Evolutionary conservation across 2,329 filamentous ascomycete genomes (phyloP), one percentile per base, ranked within the genome.

Genomic region (Colletotrichum sp.): DNA sequence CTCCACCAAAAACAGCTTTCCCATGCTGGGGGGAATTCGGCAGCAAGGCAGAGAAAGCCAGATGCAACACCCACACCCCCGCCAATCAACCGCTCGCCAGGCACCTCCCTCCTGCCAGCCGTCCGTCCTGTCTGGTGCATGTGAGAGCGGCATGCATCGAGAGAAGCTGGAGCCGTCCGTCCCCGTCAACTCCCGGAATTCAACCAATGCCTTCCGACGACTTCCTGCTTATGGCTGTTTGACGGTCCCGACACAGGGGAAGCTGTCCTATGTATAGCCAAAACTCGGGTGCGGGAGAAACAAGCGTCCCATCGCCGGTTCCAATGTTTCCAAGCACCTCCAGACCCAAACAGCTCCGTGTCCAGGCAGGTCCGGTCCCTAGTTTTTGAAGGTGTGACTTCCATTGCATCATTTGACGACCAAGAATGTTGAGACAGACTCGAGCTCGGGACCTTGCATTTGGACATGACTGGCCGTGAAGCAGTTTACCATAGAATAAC

Each of bases 261-360:
- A 87, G 39, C 69, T 74, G 36, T 64, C 59, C 70, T 73, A 74
- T 69, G 39, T 74, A 73, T 73, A 76, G 74, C 74, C 70, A 76
- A 74, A 74, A 76, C 70, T 73, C 70, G 70, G 70, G 65, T 74
- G 73, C 36, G 65, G 65, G 34, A 74, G 48, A 76, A 69, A 74
- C 64, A 32, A 73, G 34, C 32, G 65, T 55, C 26, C 67, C 68
- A 74, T 71, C 36, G 48, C 36, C 39, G 60, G n/a, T 66, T 55
- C 48, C 34, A 55, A 30, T 60, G 24, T 36, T 66, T 52, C 63
- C 63, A 16, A 68, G 30, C 48, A 30, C 15, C 61, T 26, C 43
- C 39, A 55, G 16, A 28, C 65, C 43, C 52, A 55, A 39, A 39
- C 16, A 21, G 30, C 43, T 48, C 59, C 48, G 60, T 65, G 34